phyloP scores from a whole-genome alignment of 1,284 basidiomycete genomes.

The Singerocomus inundabilis region DNA sequence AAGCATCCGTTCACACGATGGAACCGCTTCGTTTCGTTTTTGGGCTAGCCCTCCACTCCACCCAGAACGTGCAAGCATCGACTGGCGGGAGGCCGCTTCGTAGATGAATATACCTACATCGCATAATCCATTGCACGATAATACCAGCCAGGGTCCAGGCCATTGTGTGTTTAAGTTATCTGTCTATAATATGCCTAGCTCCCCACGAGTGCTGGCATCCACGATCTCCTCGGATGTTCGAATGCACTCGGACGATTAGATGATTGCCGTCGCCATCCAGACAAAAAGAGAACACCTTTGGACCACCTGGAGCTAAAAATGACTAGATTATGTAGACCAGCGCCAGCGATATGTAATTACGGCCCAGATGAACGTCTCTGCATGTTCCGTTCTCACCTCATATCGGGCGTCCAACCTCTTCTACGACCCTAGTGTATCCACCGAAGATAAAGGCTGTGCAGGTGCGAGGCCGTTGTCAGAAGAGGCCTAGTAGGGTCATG shows the following conservation, averaged over 20 bases:
- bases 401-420: neutral
- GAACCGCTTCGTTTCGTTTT: conserved; percentile 12
- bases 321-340: neutral
- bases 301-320: neutral
- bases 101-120: conserved; percentile 29
- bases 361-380: conserved; percentile 5
- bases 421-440: neutral
- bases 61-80: conserved; percentile 6
- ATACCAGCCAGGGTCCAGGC: conserved; percentile 3
- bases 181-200: neutral
- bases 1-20: conserved; percentile 27
- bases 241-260: conserved; percentile 15
- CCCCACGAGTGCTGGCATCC: conserved; percentile 3
- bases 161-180: neutral
- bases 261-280: conserved; percentile 19
- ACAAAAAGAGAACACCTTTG: neutral
- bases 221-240: conserved; percentile 32
- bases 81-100: conserved; percentile 12
- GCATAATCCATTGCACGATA: conserved; percentile 30
- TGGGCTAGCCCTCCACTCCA: conserved; percentile 10
- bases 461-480: neutral
- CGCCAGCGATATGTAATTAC: neutral
- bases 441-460: conserved; percentile 9
- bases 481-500: neutral
- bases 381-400: conserved; percentile 13